A percentile compares a stretch with the other conserved stretches of the same genome.
Evolutionary conservation across 2,329 filamentous ascomycete genomes (phyloP).

Genomic region (Penicillium sp.): DNA sequence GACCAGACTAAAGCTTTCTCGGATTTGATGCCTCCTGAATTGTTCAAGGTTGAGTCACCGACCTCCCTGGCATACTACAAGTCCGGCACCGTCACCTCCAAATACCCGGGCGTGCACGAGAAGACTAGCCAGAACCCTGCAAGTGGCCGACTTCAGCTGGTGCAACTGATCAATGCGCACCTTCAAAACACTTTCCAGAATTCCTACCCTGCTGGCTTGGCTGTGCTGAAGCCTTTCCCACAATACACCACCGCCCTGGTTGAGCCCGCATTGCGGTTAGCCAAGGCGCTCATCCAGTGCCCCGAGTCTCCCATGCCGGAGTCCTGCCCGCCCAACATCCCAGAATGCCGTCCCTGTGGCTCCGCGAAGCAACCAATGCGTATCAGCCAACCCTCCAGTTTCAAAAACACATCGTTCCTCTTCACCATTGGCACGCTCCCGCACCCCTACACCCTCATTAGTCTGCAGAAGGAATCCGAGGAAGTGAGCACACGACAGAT

Average conservation of each 20-base stretch:
- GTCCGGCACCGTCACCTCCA: constrained; percentile 54
- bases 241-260: constrained; percentile 69
- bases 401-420: constrained; percentile 64
- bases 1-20: constrained; percentile 59
- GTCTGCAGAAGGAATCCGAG: constrained; percentile 57
- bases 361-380: constrained; percentile 56
- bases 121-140: constrained; percentile 54
- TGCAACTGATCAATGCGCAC: constrained; percentile 74
- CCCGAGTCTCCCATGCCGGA: constrained; percentile 65
- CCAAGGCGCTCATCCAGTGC: constrained; percentile 69
- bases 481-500: constrained; percentile 61
- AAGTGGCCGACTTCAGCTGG: constrained; percentile 61
- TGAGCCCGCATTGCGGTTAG: constrained; percentile 65
- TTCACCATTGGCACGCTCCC: constrained; percentile 86
- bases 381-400: constrained; percentile 61
- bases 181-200: constrained; percentile 82
- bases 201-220: constrained; percentile 68
- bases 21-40: constrained; percentile 54
- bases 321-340: constrained; percentile 77
- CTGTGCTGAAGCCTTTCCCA: constrained; percentile 72
- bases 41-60: constrained; percentile 63
- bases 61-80: constrained; percentile 74
- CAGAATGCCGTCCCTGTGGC: constrained; percentile 69
- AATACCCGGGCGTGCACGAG: constrained; percentile 64
- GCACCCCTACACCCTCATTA: constrained; percentile 79